phyloP scores from a whole-genome alignment of 2,329 filamentous ascomycete genomes.

The Colletotrichum salicis region DNA sequence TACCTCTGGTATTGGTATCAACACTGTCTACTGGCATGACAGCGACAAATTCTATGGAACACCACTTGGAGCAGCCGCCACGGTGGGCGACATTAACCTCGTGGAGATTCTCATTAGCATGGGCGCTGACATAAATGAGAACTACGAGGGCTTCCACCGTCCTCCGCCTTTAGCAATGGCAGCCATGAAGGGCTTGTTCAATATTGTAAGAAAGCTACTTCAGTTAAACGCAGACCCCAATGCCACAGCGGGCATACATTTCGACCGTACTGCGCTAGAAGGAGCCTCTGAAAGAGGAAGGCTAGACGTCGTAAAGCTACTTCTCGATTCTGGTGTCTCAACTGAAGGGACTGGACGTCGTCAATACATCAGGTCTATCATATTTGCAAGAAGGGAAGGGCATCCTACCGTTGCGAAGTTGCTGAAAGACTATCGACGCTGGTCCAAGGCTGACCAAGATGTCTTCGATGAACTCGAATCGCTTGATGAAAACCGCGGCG shows the following conservation, averaged over 20 bases:
- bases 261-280: not conserved
- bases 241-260: rapidly evolving
- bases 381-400: not conserved
- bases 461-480: too few species aligned
- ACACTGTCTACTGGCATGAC: too few species aligned
- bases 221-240: not conserved
- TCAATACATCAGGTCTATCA: slow-evolving; percentile 1
- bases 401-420: not conserved
- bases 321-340: not conserved
- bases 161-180: not conserved
- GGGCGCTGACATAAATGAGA: not conserved
- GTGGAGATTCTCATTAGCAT: not conserved
- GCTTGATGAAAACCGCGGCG: too few species aligned
- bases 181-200: not conserved
- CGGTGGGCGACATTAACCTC: not conserved
- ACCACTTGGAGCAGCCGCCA: too few species aligned
- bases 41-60: too few species aligned
- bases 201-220: not conserved
- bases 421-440: not conserved
- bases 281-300: not conserved
- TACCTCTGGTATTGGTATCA: too few species aligned
- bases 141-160: rapidly evolving
- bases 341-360: not conserved
- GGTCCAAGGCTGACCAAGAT: not conserved
- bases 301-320: not conserved